A percentile compares a stretch with the other conserved stretches of the same genome.
phyloP scores from a whole-genome alignment of 2,329 filamentous ascomycete genomes.

The Rhynchosporium agropyri region DNA sequence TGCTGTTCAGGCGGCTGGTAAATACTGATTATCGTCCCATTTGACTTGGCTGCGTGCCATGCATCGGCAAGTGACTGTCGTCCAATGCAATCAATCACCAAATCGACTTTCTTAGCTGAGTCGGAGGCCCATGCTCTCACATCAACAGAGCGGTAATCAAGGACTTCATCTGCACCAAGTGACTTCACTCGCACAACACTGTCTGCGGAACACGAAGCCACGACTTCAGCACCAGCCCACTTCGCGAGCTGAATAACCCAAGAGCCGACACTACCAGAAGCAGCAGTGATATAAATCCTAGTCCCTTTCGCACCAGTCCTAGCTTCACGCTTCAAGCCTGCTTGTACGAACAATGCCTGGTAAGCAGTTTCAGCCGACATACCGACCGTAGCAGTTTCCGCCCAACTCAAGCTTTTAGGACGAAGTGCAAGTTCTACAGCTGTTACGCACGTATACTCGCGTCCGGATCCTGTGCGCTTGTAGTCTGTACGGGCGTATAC shows the following conservation, averaged over 20 bases:
- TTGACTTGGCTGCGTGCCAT: slow-evolving; percentile 47
- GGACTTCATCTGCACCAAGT: slow-evolving; percentile 46
- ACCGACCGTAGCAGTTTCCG: slow-evolving; percentile 45
- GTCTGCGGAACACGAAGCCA: slow-evolving; percentile 45
- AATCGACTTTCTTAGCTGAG: slow-evolving; percentile 44
- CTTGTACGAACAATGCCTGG: slow-evolving; percentile 49
- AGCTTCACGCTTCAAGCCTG: slow-evolving; percentile 34
- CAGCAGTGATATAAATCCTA: slow-evolving; percentile 49
- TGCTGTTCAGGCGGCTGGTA: slow-evolving; percentile 43
- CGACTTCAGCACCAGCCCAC: slow-evolving; percentile 44
- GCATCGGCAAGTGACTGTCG: slow-evolving; percentile 46
- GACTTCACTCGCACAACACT: slow-evolving; percentile 46
- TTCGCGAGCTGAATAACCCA: slow-evolving; percentile 49
- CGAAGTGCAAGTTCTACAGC: slow-evolving; percentile 45
- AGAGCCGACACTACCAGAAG: slow-evolving; percentile 49
- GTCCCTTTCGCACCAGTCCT: slow-evolving; percentile 40
- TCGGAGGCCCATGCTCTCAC: slow-evolving; percentile 43
- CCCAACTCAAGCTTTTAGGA: slow-evolving; percentile 44
- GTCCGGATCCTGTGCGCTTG: slow-evolving; percentile 43
- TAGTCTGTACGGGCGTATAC: slow-evolving; percentile 46
- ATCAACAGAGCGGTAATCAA: slow-evolving; percentile 43
- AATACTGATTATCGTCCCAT: slow-evolving; percentile 46
- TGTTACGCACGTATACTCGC: slow-evolving; percentile 44
- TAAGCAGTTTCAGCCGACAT: slow-evolving; percentile 48
- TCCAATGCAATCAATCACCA: slow-evolving; percentile 50